These are phyloP conservation scores for Rhizodiscina lignyota DNA, from an alignment of 495 filamentous ascomycete species.

Conservation along the genomic window DNA sequence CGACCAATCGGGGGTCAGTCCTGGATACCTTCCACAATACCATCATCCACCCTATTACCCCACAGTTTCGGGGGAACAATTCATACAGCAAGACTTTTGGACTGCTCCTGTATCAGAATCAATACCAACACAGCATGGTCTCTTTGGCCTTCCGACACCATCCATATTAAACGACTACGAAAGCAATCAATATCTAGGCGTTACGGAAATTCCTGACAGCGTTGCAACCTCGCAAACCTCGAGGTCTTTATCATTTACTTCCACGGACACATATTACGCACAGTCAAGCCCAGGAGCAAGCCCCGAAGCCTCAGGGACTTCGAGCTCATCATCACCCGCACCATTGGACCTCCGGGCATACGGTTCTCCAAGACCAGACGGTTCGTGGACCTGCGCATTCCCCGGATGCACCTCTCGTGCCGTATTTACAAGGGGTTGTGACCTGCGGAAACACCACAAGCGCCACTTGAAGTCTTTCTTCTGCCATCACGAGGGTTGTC, in stretches of 20 bases:
- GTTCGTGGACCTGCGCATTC: constrained; percentile 40
- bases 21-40: too few relatives aligned
- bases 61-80: too few relatives aligned
- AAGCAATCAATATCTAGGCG: too few relatives aligned
- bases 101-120: too few relatives aligned
- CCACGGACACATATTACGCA: neutral
- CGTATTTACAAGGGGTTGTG: constrained; percentile 41
- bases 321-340: constrained; percentile 16
- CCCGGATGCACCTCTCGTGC: constrained; percentile 39
- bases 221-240: neutral
- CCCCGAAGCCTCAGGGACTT: neutral
- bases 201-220: too few relatives aligned
- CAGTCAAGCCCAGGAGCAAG: neutral
- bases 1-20: too few relatives aligned
- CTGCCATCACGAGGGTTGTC: constrained; percentile 44
- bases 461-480: constrained; percentile 45
- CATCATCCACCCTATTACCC: too few relatives aligned
- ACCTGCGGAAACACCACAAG: constrained; percentile 48
- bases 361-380: constrained; percentile 21
- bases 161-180: too few relatives aligned
- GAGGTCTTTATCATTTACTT: neutral
- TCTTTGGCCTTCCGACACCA: too few relatives aligned
- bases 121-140: too few relatives aligned
- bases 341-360: constrained; percentile 18
- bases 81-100: too few relatives aligned